These are phyloP conservation scores for Saccharomycopsis vini DNA, from an alignment of 805 yeast genomes.

Conservation along the genomic window DNA sequence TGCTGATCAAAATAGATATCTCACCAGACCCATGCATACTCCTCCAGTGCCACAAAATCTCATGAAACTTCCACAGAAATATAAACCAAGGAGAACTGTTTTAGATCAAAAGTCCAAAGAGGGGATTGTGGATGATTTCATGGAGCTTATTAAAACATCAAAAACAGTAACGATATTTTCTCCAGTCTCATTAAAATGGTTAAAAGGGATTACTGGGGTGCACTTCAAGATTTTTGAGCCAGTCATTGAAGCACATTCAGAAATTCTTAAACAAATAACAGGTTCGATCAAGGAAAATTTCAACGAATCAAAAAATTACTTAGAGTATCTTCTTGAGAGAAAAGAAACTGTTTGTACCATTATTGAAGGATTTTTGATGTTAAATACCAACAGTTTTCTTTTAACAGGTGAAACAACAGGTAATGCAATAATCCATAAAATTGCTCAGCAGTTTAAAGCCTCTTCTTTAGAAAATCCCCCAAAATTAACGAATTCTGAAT, in stretches of 20 bases:
- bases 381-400: background rate
- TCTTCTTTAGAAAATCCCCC: background rate
- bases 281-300: conserved; percentile 1
- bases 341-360: background rate
- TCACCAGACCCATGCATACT: too few species aligned
- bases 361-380: background rate
- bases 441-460: background rate
- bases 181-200: conserved; percentile 4
- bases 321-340: background rate
- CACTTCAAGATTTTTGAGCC: conserved; percentile 11
- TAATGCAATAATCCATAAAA: background rate
- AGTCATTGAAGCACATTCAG: conserved; percentile 2
- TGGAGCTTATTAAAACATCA: conserved; percentile 5
- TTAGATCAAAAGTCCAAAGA: background rate
- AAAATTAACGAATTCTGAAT: conserved; percentile 10
- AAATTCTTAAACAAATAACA: background rate
- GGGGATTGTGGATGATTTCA: conserved; percentile 4
- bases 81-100: background rate
- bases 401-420: background rate
- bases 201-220: conserved; percentile 4
- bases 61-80: too few species aligned
- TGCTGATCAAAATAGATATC: too few species aligned
- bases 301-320: background rate
- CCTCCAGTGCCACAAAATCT: too few species aligned
- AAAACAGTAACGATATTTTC: conserved; percentile 4